phyloP scores from a whole-genome alignment of 169 alveolate genomes.

The Babesia bovis region DNA sequence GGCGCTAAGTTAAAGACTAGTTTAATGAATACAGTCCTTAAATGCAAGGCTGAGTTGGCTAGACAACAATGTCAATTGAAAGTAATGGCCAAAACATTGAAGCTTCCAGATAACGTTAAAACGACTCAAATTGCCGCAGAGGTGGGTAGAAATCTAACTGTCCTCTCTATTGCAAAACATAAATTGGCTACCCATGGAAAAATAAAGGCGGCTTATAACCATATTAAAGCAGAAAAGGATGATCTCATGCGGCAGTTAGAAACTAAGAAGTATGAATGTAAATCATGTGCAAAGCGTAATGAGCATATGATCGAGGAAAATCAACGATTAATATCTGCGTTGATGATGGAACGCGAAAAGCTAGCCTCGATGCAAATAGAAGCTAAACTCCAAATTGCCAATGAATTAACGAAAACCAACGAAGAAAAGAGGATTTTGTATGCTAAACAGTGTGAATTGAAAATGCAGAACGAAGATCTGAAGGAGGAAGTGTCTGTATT shows the following conservation, averaged over 20 bases:
- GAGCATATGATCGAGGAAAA: slow-evolving; percentile 46
- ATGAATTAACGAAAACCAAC: slow-evolving; percentile 23
- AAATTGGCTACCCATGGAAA: slow-evolving; percentile 1
- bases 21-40: slow-evolving; percentile 31
- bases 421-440: slow-evolving; percentile 42
- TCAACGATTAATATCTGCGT: slow-evolving; percentile 16
- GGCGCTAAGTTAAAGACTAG: neutral
- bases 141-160: slow-evolving; percentile 3
- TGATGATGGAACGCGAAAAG: slow-evolving; percentile 29
- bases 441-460: slow-evolving; percentile 52
- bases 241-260: slow-evolving; percentile 21
- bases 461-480: slow-evolving; percentile 41
- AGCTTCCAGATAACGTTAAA: slow-evolving; percentile 33
- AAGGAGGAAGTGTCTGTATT: slow-evolving; percentile 24
- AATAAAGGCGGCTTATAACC: slow-evolving; percentile 37
- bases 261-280: neutral
- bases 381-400: slow-evolving; percentile 31
- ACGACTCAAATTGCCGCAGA: slow-evolving; percentile 25
- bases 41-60: slow-evolving; percentile 57
- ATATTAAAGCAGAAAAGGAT: slow-evolving; percentile 39
- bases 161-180: slow-evolving; percentile 7
- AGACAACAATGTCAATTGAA: slow-evolving; percentile 38
- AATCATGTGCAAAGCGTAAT: slow-evolving; percentile 21
- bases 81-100: slow-evolving; percentile 24
- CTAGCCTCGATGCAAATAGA: slow-evolving; percentile 24